Evolutionary conservation across 164 flowering plant genomes (phyloP).

Genomic region (Liquidambar formosana): DNA sequence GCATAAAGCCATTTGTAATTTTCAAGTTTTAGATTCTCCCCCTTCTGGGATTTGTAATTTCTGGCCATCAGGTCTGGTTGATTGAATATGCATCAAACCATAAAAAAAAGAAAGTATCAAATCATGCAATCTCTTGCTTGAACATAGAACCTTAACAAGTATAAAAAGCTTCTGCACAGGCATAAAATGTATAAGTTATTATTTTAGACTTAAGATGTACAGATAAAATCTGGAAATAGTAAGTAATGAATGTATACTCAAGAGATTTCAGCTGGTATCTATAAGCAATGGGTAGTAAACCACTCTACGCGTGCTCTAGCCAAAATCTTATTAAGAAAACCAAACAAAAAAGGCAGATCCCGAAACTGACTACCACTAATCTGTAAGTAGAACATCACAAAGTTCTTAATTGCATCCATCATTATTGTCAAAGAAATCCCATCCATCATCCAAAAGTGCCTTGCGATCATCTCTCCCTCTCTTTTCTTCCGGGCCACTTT

Average conservation of each 20-base stretch:
- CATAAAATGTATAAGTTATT: not conserved
- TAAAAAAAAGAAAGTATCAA: not conserved
- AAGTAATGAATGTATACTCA: not conserved
- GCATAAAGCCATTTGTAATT: too few relatives aligned
- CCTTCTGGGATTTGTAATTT: not conserved
- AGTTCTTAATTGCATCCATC: not conserved
- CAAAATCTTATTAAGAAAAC: too few relatives aligned
- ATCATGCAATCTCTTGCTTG: too few relatives aligned
- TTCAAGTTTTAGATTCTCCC: too few relatives aligned
- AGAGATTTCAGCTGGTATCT: not conserved
- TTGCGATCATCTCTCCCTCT: slow-evolving; percentile 3
- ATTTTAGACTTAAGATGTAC: not conserved
- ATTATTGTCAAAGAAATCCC: slow-evolving; percentile 40
- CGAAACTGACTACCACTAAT: too few relatives aligned
- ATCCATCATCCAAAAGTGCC: slow-evolving; percentile 42
- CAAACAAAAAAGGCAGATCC: too few relatives aligned
- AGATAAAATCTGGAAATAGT: not conserved
- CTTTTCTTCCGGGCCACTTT: slow-evolving; percentile 15
- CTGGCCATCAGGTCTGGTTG: not conserved
- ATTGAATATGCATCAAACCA: not conserved
- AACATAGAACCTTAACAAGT: too few relatives aligned
- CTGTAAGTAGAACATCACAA: not conserved
- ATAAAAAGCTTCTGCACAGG: not conserved
- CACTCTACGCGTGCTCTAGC: not conserved
- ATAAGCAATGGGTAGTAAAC: not conserved